A percentile compares a stretch with the other conserved stretches of the same genome.
Conservation (phyloP, 2,329 filamentous ascomycete genomes). For the Diaporthe citri region DNA sequence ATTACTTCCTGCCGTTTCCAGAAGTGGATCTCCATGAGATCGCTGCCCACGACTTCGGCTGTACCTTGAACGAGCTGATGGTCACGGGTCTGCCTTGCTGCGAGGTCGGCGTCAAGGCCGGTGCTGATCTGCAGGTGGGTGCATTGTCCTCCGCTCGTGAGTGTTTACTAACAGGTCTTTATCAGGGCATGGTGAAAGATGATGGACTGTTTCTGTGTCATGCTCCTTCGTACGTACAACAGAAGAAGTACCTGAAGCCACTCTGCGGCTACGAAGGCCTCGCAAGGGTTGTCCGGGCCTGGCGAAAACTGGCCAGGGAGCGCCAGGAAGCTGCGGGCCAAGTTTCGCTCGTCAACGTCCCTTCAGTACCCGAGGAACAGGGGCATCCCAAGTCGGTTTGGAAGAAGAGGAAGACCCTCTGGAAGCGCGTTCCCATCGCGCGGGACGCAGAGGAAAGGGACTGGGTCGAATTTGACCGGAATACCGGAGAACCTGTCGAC, state of each 20-base stretch:
- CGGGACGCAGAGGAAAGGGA: constrained; percentile 56
- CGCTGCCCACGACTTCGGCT: constrained; percentile 66
- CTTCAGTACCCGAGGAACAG: constrained; percentile 56
- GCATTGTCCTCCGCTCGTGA: neutral
- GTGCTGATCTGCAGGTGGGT: constrained; percentile 56
- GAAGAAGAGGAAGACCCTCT: constrained; percentile 61
- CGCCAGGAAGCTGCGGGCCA: constrained; percentile 22
- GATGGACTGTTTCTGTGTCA: constrained; percentile 65
- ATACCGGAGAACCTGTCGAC: constrained; percentile 35
- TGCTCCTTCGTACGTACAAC: constrained; percentile 57
- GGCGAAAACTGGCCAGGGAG: constrained; percentile 48
- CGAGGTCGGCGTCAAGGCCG: constrained; percentile 60
- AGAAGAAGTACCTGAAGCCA: constrained; percentile 54
- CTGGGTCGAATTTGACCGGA: constrained; percentile 62
- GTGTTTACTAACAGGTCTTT: neutral
- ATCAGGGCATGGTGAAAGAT: constrained; percentile 61
- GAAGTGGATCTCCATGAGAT: constrained; percentile 64
- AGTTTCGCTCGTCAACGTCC: constrained; percentile 43
- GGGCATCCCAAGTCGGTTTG: constrained; percentile 57
- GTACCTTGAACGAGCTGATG: constrained; percentile 65
- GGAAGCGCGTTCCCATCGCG: constrained; percentile 62
- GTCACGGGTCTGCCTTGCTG: constrained; percentile 66
- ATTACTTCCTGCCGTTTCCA: constrained; percentile 58
- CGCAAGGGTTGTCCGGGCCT: constrained; percentile 61
- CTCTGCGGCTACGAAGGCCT: constrained; percentile 56